Evolutionary conservation across 2,329 filamentous ascomycete species (phyloP).

Genomic region (Aspergillus chevalieri): DNA sequence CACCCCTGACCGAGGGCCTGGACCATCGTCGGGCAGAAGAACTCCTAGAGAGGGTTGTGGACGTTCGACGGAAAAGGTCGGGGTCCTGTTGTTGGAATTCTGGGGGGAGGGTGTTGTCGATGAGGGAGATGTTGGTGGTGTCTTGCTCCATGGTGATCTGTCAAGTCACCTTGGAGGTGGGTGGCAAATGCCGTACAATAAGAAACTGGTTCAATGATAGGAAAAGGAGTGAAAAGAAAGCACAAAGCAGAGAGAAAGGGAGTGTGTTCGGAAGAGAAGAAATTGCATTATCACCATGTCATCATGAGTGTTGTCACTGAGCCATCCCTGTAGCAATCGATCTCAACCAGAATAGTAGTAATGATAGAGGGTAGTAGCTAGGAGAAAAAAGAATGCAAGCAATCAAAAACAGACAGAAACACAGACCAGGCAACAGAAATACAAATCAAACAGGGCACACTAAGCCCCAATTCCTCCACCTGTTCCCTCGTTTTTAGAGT

Average conservation of each 20-base stretch:
- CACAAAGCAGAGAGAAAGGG: not conserved
- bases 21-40: slow-evolving; percentile 15
- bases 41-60: slow-evolving; percentile 10
- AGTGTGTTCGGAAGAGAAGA: not conserved
- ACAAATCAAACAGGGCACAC: not conserved
- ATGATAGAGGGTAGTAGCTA: too few species aligned
- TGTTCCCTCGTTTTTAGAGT: not conserved
- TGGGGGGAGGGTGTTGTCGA: slow-evolving; percentile 36
- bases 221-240: not conserved
- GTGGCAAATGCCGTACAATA: not conserved
- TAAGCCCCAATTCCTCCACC: not conserved
- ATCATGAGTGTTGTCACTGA: not conserved
- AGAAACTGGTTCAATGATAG: not conserved
- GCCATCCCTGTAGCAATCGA: too few species aligned
- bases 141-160: not conserved
- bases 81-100: slow-evolving; percentile 15
- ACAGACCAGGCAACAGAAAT: not conserved
- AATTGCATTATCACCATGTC: not conserved
- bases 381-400: not conserved
- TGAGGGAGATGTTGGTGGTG: slow-evolving; percentile 24
- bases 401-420: not conserved
- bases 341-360: too few species aligned
- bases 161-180: too few species aligned
- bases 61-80: not conserved
- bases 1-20: slow-evolving; percentile 31